Evolutionary conservation across 2,329 filamentous ascomycete genomes (phyloP), one percentile per base, ranked within the genome.

Genomic region (Fusarium robinianum): DNA sequence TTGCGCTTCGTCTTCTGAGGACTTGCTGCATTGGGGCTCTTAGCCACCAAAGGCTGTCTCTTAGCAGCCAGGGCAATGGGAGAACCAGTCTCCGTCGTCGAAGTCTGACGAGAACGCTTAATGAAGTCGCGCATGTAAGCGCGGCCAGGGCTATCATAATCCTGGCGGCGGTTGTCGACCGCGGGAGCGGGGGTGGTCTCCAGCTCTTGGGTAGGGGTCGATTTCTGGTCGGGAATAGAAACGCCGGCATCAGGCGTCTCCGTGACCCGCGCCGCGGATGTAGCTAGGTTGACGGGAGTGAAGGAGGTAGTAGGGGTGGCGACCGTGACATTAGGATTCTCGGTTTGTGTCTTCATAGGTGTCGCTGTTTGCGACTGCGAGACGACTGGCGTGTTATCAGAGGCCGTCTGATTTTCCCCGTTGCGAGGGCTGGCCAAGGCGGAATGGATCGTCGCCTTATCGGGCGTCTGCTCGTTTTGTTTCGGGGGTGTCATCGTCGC

Each of bases 121-220:
- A 69, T 69, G 29, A 70, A 70, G 11, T 63, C 62, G 5, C 62
- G 55, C 57, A 69, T 61, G 22, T 62, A 69, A 8, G 66, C 66
- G 1, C 67, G 64, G 5, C 61, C 64, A 15, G 66, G 66, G 32
- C 63, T 67, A 26, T 69, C 67, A 24, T 63, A 52, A 15, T 63
- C 57, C 14, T 57, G 36, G n/a, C 38, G 23, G 29, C 19, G 24
- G 16, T 21, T 6, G 15, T 38, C 21, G 19, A 38, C 33, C 6
- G 40, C 32, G 15, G 46, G 41, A 12, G 44, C 46, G 18, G 42
- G 16, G n/a, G n/a, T n/a, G n/a, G n/a, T n/a, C 8, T 38, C 37
- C 9, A 25, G 38, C 21, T 55, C 47, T 26, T 48, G 26, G 11
- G 12, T 21, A 11, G 49, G 34, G 14, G 46, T 45, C 4, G 31